Evolutionary conservation across 2,329 filamentous ascomycete species (phyloP), one percentile per base, ranked within the genome.

Genomic region (Trichoderma sp.): DNA sequence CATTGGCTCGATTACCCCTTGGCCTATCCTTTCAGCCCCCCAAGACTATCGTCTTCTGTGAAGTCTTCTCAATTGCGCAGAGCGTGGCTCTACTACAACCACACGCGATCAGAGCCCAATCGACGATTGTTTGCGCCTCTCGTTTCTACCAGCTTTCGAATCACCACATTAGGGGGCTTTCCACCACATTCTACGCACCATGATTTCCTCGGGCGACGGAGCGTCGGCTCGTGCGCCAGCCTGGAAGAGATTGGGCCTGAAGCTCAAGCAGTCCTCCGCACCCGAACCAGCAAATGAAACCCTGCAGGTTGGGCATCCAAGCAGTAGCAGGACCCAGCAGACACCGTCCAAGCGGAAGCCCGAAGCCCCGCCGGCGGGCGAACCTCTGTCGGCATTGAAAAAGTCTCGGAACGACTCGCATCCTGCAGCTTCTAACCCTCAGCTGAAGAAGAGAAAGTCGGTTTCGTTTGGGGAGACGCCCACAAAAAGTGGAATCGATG

Each of bases 241-340:
- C 72, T 88, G 87, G 86, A 88, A 88, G 77, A 84, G 85, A 82
- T 84, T 88, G 83, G 87, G 87, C 79, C 84, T 88, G 77, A 88
- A 88, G 82, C 86, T 88, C 79, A 88, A 88, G 79, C 76, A 78
- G 71, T 73, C 75, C 72, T 75, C 76, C 73, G 75, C 74, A 74
- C 73, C 76, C 62, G 78, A 77, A 68, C 72, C 76, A 72, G 74
- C 74, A 72, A 73, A 73, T 73, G 75, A 73, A 68, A 72, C 73
- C 73, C 74, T 74, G 73, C 74, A 74, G 73, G 78, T 80, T 80
- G 79, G 79, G 78, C 79, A 78, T 72, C 78, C 77, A 79, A 75
- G 73, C 74, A 72, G 70, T 73, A 72, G 70, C 73, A 80, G 72
- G 77, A 79, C 73, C 75, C 79, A 74, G 73, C 75, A 73, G 67